Conservation (phyloP, 2,329 filamentous ascomycete genomes). For the Ophiognomonia clavigignenti-juglandacearum region DNA sequence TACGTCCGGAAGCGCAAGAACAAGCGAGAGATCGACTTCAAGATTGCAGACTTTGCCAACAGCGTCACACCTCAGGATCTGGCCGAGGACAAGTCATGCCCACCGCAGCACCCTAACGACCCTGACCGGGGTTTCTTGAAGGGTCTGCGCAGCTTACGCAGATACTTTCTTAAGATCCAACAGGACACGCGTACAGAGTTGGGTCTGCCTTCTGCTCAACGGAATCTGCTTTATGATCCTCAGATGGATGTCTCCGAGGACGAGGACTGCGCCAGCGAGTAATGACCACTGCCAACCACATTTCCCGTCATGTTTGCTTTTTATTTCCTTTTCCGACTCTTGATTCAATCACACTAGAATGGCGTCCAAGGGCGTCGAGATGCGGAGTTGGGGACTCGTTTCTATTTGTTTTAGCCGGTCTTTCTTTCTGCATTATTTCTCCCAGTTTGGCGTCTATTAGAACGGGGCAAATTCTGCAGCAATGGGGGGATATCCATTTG, state of each 20-base stretch:
- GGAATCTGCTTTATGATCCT: conserved; percentile 15
- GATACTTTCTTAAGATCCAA: conserved; percentile 86
- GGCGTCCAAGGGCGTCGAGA: too few relatives aligned
- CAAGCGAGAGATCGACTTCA: conserved; percentile 73
- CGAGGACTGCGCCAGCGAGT: conserved; percentile 29
- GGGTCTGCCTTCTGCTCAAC: conserved; percentile 30
- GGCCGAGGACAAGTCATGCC: conserved; percentile 60
- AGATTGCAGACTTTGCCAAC: conserved; percentile 98
- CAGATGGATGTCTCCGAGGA: conserved; percentile 21
- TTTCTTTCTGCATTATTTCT: neutral
- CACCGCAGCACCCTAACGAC: conserved; percentile 72
- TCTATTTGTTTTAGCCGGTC: too few relatives aligned
- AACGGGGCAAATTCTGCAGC: neutral
- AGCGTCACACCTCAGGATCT: conserved; percentile 86
- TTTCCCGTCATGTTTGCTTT: neutral
- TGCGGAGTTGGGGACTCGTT: too few relatives aligned
- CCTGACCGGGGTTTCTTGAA: conserved; percentile 87
- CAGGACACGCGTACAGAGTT: conserved; percentile 61
- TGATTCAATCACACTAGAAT: too few relatives aligned
- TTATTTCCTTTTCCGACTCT: neutral
- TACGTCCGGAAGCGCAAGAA: conserved; percentile 40
- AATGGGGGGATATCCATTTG: too few relatives aligned
- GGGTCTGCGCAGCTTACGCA: conserved; percentile 70
- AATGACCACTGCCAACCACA: neutral
- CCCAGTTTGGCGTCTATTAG: neutral